Evolutionary conservation across 805 yeast species (phyloP), one percentile per base, ranked within the genome.

Genomic region (Metschnikowia kunwiensis): DNA sequence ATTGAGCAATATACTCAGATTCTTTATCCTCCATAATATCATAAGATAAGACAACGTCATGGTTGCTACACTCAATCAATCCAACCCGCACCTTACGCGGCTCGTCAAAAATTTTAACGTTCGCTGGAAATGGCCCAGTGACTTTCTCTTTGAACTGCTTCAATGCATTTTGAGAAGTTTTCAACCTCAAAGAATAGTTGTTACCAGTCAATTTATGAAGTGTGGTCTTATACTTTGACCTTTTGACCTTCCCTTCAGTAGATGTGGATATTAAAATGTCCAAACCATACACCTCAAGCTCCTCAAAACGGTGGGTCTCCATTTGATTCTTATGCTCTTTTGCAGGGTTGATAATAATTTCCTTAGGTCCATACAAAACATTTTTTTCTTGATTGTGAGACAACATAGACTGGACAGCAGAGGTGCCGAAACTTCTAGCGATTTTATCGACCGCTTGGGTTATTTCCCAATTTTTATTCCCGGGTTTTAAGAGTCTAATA

Each of bases 381-480:
- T 82, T 75, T 55, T 79, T 72, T 52, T 69, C 73, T 64, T 79
- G 86, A 66, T 79, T 78, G 66, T 80, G 84, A 34, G 84, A 64
- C 45, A 83, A 74, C 89, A 82, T 83, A 49, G 85, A 82, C 65
- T 83, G 87, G 25, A 84, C 70, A 25, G 91, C 78, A 27, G 64
- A 64, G 47, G 76, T 73, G 32, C 69, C 83, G 58, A 61, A 82
- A 30, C 68, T 75, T 57, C 70, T 72, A 44, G 83, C 79, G 33
- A 81, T 81, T 51, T 73, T 64, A 48, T 63, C 75, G 27, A 83
- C 88, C 29, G 78, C 60, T 49, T 74, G 72, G 52, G 91, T 82
- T 42, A 84, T 82, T 49, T 82, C 88, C 77, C 78, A 78, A 71
- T 82, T 83, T 62, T 73, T 77, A 59, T 76, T 75, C 42, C 84